A percentile compares a stretch with the other conserved stretches of the same genome.
Conservation (phyloP, 345 rosid genomes). For the Euphorbia lathyris region DNA sequence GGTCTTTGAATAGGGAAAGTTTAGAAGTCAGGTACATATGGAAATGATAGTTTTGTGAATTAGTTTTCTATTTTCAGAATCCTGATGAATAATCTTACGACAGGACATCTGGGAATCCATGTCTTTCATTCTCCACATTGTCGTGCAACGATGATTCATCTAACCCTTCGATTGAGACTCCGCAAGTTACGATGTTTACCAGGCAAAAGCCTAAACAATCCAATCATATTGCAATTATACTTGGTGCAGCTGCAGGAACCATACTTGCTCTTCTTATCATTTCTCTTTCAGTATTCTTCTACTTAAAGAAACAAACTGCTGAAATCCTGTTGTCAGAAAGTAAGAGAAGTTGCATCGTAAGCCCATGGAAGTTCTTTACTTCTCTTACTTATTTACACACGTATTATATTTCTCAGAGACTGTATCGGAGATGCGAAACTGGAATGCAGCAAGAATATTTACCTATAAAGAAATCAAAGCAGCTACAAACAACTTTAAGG, state of each 20-base stretch:
- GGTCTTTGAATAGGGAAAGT: slow-evolving; percentile 58
- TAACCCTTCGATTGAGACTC: slow-evolving; percentile 60
- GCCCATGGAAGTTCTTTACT: not conserved
- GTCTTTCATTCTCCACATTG: slow-evolving; percentile 65
- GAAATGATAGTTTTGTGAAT: not conserved
- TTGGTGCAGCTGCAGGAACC: slow-evolving; percentile 61
- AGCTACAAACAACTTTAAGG: slow-evolving; percentile 76
- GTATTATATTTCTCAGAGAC: slow-evolving; percentile 36
- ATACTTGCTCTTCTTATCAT: slow-evolving; percentile 44
- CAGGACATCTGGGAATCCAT: slow-evolving; percentile 77
- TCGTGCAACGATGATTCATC: slow-evolving; percentile 64
- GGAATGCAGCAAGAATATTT: slow-evolving; percentile 78
- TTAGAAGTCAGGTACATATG: slow-evolving; percentile 68
- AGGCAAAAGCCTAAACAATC: slow-evolving; percentile 39
- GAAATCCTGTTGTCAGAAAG: slow-evolving; percentile 42
- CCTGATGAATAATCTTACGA: slow-evolving; percentile 15
- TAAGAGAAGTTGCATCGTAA: slow-evolving; percentile 30
- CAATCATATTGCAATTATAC: slow-evolving; percentile 42
- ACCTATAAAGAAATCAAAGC: slow-evolving; percentile 77
- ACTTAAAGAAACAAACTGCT: slow-evolving; percentile 39
- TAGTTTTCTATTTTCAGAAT: slow-evolving; percentile 6
- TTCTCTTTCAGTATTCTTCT: slow-evolving; percentile 34
- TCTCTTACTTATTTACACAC: slow-evolving; percentile 14
- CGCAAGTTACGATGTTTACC: slow-evolving; percentile 64
- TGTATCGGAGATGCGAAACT: slow-evolving; percentile 59